Evolutionary conservation across 306 rosid genomes (phyloP).

Genomic region (Dryas alaskensis): DNA sequence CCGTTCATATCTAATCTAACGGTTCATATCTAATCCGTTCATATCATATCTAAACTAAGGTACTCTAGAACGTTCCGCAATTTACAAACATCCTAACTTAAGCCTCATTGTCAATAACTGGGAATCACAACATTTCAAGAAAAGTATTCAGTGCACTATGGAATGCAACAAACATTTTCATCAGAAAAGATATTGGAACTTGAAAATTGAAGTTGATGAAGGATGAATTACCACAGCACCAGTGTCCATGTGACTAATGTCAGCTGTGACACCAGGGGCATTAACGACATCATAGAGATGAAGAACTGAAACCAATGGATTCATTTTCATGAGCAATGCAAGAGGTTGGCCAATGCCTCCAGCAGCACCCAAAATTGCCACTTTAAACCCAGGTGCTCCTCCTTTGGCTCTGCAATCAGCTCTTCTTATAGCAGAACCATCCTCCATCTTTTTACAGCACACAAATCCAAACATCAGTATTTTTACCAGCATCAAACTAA

Average conservation of each 20-base stretch:
- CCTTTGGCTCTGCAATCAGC: slow-evolving; percentile 83
- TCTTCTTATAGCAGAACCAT: slow-evolving; percentile 34
- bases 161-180: not conserved
- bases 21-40: too few relatives aligned
- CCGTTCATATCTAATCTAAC: not conserved
- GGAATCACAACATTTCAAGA: not conserved
- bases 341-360: slow-evolving; percentile 97
- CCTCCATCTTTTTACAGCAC: slow-evolving; percentile 42
- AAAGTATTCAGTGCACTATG: not conserved
- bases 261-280: slow-evolving; percentile 94
- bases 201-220: not conserved
- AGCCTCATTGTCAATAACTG: not conserved
- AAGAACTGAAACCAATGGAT: slow-evolving; percentile 86
- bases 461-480: not conserved
- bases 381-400: slow-evolving; percentile 83
- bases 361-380: slow-evolving; percentile 91
- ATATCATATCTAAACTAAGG: not conserved
- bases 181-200: not conserved
- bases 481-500: not conserved
- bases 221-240: slow-evolving; percentile 76
- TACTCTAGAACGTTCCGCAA: not conserved
- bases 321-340: slow-evolving; percentile 85
- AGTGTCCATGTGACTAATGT: slow-evolving; percentile 94
- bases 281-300: slow-evolving; percentile 97
- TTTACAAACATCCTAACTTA: not conserved